A percentile compares a stretch with the other conserved stretches of the same genome.
phyloP scores from a whole-genome alignment of 2,329 filamentous ascomycete genomes.

The Penicillium paneum region DNA sequence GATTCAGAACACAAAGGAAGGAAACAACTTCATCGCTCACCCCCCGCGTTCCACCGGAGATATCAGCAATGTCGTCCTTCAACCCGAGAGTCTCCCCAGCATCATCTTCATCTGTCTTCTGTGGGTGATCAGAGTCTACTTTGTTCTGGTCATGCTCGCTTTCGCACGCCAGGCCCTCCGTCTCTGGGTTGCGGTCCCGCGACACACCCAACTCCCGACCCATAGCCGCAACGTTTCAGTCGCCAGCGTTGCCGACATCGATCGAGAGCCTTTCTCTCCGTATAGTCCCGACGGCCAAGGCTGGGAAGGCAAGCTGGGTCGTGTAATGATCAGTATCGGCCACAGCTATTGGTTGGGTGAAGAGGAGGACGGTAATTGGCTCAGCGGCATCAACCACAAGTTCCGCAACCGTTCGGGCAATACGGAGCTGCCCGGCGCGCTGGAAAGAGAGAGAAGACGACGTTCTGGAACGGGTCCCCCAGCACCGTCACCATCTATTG shows the following conservation, averaged over 20 bases:
- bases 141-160: constrained; percentile 76
- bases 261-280: constrained; percentile 66
- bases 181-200: constrained; percentile 50
- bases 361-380: constrained; percentile 65
- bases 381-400: constrained; percentile 59
- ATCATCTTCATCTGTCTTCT: constrained; percentile 72
- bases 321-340: constrained; percentile 71
- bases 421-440: constrained; percentile 42
- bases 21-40: constrained; percentile 50
- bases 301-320: constrained; percentile 74
- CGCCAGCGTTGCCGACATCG: constrained; percentile 46
- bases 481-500: constrained; percentile 36
- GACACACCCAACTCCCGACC: constrained; percentile 39
- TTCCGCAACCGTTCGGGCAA: constrained; percentile 52
- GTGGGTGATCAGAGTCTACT: constrained; percentile 76
- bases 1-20: constrained; percentile 45
- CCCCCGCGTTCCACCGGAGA: constrained; percentile 40
- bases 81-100: constrained; percentile 68
- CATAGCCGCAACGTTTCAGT: constrained; percentile 46
- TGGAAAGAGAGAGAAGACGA: constrained; percentile 59
- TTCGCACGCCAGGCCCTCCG: constrained; percentile 75
- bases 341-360: constrained; percentile 76
- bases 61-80: constrained; percentile 63
- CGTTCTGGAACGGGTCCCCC: constrained; percentile 60
- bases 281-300: constrained; percentile 72